Conservation (phyloP, 2,329 filamentous ascomycete genomes). For the Diplodia mutila region DNA sequence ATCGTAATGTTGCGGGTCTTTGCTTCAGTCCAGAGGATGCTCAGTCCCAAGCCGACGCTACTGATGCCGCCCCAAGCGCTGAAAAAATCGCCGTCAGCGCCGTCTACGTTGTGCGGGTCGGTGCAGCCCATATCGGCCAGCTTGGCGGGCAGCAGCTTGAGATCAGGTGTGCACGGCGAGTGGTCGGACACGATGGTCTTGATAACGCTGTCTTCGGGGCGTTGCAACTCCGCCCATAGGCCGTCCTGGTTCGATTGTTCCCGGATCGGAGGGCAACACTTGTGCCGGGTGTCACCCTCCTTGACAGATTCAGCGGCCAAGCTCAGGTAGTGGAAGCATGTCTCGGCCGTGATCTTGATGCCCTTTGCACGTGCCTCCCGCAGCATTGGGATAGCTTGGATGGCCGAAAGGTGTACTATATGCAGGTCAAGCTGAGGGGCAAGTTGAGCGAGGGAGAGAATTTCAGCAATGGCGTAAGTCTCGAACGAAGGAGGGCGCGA, state of each 20-base stretch:
- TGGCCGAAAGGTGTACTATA: constrained; percentile 91
- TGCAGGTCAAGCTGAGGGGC: constrained; percentile 85
- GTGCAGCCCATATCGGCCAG: constrained; percentile 57
- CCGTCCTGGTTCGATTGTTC: constrained; percentile 78
- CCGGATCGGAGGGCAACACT: constrained; percentile 93
- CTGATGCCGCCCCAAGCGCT: constrained; percentile 96
- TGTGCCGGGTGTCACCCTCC: constrained; percentile 87
- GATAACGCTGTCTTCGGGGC: constrained; percentile 71
- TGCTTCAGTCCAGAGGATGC: constrained; percentile 84
- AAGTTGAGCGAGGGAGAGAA: constrained; percentile 76
- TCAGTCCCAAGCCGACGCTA: constrained; percentile 87
- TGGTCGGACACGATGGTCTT: constrained; percentile 93
- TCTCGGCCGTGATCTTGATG: constrained; percentile 88
- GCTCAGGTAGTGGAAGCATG: constrained; percentile 92
- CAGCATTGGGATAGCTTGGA: constrained; percentile 81
- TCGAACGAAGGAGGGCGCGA: constrained; percentile 90
- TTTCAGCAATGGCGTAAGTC: constrained; percentile 85
- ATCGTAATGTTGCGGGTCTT: constrained; percentile 62
- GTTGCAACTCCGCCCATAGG: constrained; percentile 79
- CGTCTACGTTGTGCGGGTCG: constrained; percentile 35
- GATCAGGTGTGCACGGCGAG: constrained; percentile 90
- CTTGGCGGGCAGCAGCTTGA: constrained; percentile 81
- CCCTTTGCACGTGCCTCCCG: constrained; percentile 72
- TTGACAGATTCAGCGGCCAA: constrained; percentile 80
- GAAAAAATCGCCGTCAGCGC: constrained; percentile 80